Percentiles rank a stretch among this genome's conserved stretches.
phyloP scores from a whole-genome alignment of 202 grass and related monocot species.

The Elaeis oleifera region DNA sequence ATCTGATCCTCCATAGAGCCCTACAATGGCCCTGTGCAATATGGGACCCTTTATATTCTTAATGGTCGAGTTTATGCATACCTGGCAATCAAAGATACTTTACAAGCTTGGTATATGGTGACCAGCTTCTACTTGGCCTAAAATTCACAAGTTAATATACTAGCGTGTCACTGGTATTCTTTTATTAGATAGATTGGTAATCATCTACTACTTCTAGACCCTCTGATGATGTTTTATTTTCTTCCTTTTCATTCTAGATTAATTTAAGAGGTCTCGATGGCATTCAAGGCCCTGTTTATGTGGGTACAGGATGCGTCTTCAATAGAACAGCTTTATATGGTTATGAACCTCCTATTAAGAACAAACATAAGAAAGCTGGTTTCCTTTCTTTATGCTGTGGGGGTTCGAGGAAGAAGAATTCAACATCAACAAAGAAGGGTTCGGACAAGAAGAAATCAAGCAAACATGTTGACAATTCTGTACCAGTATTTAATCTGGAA shows the following conservation, averaged over 20 bases:
- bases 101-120: too few relatives aligned
- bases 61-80: too few relatives aligned
- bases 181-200: too few relatives aligned
- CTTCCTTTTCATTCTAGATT: slow-evolving; percentile 6
- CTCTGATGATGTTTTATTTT: background rate
- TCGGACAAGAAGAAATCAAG: slow-evolving; percentile 15
- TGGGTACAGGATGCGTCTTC: slow-evolving; percentile 22
- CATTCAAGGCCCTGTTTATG: slow-evolving; percentile 22
- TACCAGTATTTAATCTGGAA: slow-evolving; percentile 23
- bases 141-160: too few relatives aligned
- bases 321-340: slow-evolving; percentile 21
- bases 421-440: slow-evolving; percentile 17
- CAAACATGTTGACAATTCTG: slow-evolving; percentile 17
- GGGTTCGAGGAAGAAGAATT: slow-evolving; percentile 12
- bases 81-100: too few relatives aligned
- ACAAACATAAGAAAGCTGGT: slow-evolving; percentile 1
- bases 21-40: too few relatives aligned
- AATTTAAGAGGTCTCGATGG: slow-evolving; percentile 24
- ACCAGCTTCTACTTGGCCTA: too few relatives aligned
- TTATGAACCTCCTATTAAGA: slow-evolving; percentile 20
- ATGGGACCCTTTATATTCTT: too few relatives aligned
- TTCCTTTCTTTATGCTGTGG: slow-evolving; percentile 18
- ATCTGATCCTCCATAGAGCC: too few relatives aligned
- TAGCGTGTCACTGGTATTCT: too few relatives aligned
- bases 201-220: too few relatives aligned